Conservation (phyloP, 345 rosid genomes). For the Rhodomyrtus tomentosa region DNA sequence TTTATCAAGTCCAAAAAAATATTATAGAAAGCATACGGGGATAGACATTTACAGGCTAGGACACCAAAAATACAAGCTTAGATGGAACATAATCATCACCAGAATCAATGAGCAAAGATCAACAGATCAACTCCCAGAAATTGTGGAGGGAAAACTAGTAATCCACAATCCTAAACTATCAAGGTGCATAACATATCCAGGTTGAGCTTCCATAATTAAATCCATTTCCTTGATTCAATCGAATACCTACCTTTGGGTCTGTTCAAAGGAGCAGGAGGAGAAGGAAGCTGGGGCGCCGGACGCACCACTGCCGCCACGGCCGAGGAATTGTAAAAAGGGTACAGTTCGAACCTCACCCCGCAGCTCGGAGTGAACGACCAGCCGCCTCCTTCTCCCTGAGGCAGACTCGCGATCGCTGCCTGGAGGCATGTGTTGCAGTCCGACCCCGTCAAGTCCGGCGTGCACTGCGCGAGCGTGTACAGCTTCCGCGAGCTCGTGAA, state of each 20-base stretch:
- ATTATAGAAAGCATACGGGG: background rate
- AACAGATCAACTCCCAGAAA: background rate
- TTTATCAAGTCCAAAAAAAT: background rate
- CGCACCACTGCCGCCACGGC: background rate
- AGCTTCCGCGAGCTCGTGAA: background rate
- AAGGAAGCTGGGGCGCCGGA: background rate
- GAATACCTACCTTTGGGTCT: background rate
- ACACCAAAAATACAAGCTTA: background rate
- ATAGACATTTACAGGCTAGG: background rate
- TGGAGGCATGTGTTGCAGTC: background rate
- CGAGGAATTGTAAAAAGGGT: background rate
- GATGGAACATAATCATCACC: background rate
- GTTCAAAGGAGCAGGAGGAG: background rate
- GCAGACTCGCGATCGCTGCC: background rate
- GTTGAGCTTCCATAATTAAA: background rate
- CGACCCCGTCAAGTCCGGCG: background rate
- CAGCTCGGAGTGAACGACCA: background rate
- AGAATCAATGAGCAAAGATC: slow-evolving; percentile 3
- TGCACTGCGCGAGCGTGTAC: background rate
- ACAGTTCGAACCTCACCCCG: background rate
- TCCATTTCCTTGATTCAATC: background rate
- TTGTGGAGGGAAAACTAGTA: background rate
- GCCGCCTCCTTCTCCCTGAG: background rate
- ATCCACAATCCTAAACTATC: background rate
- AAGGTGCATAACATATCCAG: background rate